These are phyloP conservation scores for Proliferodiscus dingleyae DNA, from an alignment of 2,329 filamentous ascomycete genomes.

Conservation along the genomic window DNA sequence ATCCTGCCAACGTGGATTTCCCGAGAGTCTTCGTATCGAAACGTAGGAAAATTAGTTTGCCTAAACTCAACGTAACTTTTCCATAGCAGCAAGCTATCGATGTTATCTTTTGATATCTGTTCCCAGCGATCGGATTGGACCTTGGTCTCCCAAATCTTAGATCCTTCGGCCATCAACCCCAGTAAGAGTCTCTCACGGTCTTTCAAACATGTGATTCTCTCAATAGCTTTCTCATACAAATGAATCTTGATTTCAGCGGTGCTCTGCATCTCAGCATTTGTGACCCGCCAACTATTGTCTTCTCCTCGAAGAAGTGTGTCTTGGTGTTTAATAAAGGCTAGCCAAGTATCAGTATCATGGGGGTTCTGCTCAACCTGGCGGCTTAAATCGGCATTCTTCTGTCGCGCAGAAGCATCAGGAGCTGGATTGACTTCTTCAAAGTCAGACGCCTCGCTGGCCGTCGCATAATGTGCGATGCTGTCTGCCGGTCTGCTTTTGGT, in stretches of 20 bases:
- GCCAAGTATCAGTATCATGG: conserved; percentile 65
- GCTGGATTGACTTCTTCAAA: conserved; percentile 33
- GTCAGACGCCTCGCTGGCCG: conserved; percentile 37
- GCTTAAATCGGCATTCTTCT: conserved; percentile 57
- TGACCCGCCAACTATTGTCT: conserved; percentile 43
- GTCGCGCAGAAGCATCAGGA: conserved; percentile 42
- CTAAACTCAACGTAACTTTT: conserved; percentile 66
- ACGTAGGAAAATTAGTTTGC: conserved; percentile 61
- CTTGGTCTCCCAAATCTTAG: conserved; percentile 66
- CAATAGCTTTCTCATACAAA: conserved; percentile 73
- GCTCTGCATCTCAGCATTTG: conserved; percentile 58
- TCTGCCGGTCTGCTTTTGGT: conserved; percentile 28
- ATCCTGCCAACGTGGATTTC: conserved; percentile 56
- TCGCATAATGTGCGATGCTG: conserved; percentile 40
- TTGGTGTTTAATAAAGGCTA: conserved; percentile 75
- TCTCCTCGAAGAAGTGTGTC: conserved; percentile 56
- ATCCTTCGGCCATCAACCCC: conserved; percentile 68
- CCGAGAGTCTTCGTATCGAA: conserved; percentile 64
- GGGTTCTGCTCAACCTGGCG: conserved; percentile 61
- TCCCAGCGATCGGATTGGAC: conserved; percentile 62
- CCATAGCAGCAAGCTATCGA: conserved; percentile 63
- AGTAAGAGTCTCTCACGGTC: conserved; percentile 58
- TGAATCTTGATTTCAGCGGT: conserved; percentile 76
- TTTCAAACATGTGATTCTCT: conserved; percentile 42
- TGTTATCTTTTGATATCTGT: conserved; percentile 50